Evolutionary conservation across 2,329 filamentous ascomycete genomes (phyloP).

Genomic region (Talaromyces sp.): DNA sequence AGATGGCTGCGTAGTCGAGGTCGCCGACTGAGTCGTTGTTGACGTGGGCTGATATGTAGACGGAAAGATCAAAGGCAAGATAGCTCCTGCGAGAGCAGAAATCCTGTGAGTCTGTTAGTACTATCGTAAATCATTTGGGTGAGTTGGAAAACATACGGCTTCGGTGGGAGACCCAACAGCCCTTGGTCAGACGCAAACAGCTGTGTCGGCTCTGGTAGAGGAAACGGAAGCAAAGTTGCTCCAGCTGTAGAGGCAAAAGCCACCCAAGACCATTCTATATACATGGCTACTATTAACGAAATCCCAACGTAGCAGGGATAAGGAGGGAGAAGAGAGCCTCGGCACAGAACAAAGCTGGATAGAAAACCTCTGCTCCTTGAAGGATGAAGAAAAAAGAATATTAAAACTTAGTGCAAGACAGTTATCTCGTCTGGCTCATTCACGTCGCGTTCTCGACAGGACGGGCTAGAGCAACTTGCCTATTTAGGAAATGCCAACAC

Average conservation of each 20-base stretch:
- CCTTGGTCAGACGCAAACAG: conserved; percentile 6
- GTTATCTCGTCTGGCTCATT: background rate
- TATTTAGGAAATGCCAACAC: background rate
- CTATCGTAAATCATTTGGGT: background rate
- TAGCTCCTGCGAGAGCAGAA: conserved; percentile 6
- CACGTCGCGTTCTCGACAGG: background rate
- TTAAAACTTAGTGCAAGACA: background rate
- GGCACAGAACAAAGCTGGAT: background rate
- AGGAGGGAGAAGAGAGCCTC: background rate
- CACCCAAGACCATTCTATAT: conserved; percentile 12
- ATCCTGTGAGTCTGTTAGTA: conserved; percentile 2
- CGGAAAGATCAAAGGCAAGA: conserved; percentile 4
- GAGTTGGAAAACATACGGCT: background rate
- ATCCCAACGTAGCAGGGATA: background rate
- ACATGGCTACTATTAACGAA: conserved; percentile 4
- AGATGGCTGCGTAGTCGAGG: background rate
- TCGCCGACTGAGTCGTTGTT: background rate
- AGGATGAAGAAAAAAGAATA: background rate
- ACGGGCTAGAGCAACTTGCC: background rate
- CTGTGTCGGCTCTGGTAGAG: conserved; percentile 10
- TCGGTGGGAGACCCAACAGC: conserved; percentile 1
- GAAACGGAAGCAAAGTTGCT: conserved; percentile 6
- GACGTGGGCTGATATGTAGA: background rate
- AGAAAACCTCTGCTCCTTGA: background rate
- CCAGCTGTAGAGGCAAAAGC: conserved; percentile 10